Conservation (phyloP, 352 stramenopile species). For the Globisporangium canariense region DNA sequence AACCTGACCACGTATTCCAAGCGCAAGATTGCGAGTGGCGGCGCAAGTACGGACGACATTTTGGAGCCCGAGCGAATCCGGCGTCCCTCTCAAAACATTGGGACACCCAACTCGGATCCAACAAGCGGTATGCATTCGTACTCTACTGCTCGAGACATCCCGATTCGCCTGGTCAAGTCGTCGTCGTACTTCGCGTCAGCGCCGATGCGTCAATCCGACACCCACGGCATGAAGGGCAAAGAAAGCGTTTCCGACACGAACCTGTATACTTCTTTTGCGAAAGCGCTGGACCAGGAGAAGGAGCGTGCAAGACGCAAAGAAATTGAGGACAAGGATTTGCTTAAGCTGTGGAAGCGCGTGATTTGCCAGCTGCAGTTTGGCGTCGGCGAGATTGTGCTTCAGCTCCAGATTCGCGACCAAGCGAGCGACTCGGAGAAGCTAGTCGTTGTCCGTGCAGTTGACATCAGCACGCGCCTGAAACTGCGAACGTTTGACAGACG, state of each 20-base stretch:
- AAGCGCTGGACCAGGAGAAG: constrained; percentile 33
- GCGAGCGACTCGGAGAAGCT: constrained; percentile 38
- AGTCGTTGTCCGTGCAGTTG: constrained; percentile 44
- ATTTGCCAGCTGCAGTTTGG: constrained; percentile 58
- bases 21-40: constrained; percentile 22
- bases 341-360: constrained; percentile 79
- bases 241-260: constrained; percentile 25
- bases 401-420: constrained; percentile 53
- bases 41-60: background rate
- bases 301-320: constrained; percentile 43
- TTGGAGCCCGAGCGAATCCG: background rate
- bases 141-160: constrained; percentile 15
- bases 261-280: constrained; percentile 34
- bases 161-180: constrained; percentile 18
- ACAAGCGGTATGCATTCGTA: constrained; percentile 7
- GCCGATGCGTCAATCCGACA: constrained; percentile 5
- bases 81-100: background rate
- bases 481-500: constrained; percentile 64
- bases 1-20: constrained; percentile 54
- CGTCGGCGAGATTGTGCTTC: constrained; percentile 46
- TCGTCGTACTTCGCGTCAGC: constrained; percentile 22
- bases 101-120: constrained; percentile 11
- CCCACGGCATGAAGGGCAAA: constrained; percentile 14
- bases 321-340: constrained; percentile 59
- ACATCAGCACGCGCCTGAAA: constrained; percentile 62